A percentile compares a stretch with the other conserved stretches of the same genome.
These are phyloP conservation scores for Cercospora beticola DNA, from an alignment of 2,329 filamentous ascomycete genomes.

Conservation along the genomic window DNA sequence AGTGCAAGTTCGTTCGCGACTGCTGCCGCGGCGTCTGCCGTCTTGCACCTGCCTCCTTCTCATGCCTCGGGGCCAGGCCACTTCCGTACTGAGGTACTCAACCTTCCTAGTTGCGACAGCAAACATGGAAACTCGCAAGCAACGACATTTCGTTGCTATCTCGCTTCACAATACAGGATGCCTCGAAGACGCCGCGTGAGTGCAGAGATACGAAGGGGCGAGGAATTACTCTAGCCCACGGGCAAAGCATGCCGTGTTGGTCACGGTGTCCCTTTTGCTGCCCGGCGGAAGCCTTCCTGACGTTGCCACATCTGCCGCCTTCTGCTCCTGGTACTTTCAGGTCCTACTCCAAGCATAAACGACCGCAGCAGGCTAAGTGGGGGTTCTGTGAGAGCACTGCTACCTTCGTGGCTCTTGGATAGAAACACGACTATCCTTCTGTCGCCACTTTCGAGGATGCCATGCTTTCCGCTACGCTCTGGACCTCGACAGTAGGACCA, in stretches of 20 bases:
- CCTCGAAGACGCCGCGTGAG: neutral
- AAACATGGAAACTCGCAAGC: neutral
- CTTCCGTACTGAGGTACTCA: neutral
- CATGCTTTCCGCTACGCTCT: neutral
- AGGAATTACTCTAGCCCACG: neutral
- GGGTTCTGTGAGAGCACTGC: conserved; percentile 26
- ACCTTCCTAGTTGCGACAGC: neutral
- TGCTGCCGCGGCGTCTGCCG: neutral
- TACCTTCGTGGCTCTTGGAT: neutral
- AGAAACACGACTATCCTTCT: too few species aligned
- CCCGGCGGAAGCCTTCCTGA: too few species aligned
- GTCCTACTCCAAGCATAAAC: too few species aligned
- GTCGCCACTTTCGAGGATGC: neutral
- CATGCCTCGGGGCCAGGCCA: neutral
- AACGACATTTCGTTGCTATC: neutral
- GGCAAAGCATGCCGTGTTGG: neutral
- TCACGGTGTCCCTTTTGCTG: neutral
- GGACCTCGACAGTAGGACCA: neutral
- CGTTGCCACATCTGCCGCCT: too few species aligned
- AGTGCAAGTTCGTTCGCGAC: neutral
- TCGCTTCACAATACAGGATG: neutral
- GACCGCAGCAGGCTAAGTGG: conserved; percentile 34
- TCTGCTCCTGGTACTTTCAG: too few species aligned
- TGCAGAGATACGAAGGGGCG: neutral
- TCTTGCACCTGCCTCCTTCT: neutral